Evolutionary conservation across 164 flowering plant genomes (phyloP).

Genomic region (Magnolia changhungtana): DNA sequence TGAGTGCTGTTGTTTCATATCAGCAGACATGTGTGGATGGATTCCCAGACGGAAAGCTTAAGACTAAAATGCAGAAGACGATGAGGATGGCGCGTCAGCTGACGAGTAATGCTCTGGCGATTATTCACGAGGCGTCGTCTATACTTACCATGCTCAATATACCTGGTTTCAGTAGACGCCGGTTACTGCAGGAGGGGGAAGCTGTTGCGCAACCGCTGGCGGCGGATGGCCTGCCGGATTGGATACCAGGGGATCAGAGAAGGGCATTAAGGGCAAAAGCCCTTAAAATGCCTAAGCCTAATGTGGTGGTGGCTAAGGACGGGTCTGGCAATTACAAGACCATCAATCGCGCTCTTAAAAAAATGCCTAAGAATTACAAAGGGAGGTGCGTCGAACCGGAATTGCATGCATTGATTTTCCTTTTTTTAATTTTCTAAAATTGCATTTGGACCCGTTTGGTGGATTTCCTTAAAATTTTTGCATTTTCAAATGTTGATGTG

Average conservation of each 20-base stretch:
- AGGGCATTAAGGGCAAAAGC: constrained; percentile 32
- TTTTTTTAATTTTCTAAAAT: too few relatives aligned
- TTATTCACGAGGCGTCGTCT: constrained; percentile 24
- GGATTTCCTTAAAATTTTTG: too few relatives aligned
- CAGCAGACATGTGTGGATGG: constrained; percentile 76
- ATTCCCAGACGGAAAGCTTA: constrained; percentile 48
- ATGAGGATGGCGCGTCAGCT: constrained; percentile 36
- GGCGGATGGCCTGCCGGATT: constrained; percentile 46
- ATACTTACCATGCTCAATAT: constrained; percentile 19
- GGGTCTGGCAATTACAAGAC: constrained; percentile 68
- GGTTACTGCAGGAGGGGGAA: constrained; percentile 5
- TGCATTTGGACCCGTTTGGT: too few relatives aligned
- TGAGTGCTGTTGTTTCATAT: constrained; percentile 82
- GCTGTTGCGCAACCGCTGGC: neutral
- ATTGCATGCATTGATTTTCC: too few relatives aligned
- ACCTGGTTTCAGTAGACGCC: constrained; percentile 17
- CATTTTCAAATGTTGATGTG: too few relatives aligned
- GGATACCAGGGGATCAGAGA: constrained; percentile 35
- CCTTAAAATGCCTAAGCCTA: constrained; percentile 28
- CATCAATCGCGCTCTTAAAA: constrained; percentile 55
- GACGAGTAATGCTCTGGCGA: constrained; percentile 63
- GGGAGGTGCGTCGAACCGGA: constrained; percentile 29
- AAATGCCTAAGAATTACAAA: constrained; percentile 42
- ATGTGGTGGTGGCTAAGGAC: constrained; percentile 77
- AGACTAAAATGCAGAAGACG: constrained; percentile 28